Percentiles rank a stretch among this genome's conserved stretches.
Conservation (phyloP, 2,329 filamentous ascomycete species). For the Verticillium isaacii region DNA sequence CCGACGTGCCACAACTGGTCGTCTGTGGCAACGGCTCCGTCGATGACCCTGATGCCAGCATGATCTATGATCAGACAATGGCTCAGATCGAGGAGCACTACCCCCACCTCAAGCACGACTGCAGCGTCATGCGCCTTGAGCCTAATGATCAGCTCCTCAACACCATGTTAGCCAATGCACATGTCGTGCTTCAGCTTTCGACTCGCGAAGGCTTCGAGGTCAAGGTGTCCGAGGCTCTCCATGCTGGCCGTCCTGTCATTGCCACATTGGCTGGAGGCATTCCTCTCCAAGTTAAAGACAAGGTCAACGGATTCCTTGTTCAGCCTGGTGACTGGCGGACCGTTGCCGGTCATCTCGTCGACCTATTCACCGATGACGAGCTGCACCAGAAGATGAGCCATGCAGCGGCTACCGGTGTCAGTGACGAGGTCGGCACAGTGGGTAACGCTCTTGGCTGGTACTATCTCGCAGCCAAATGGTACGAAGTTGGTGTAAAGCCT, state of each 20-base stretch:
- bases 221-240: constrained; percentile 78
- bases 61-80: constrained; percentile 70
- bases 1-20: constrained; percentile 64
- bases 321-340: constrained; percentile 64
- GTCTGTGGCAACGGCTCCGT: constrained; percentile 76
- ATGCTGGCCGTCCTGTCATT: constrained; percentile 75
- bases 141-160: constrained; percentile 80
- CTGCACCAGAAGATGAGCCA: constrained; percentile 63
- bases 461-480: constrained; percentile 67
- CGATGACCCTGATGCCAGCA: constrained; percentile 71
- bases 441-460: constrained; percentile 74
- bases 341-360: constrained; percentile 62
- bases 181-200: constrained; percentile 72
- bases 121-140: constrained; percentile 72
- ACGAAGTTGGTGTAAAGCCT: constrained; percentile 43
- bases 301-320: constrained; percentile 70
- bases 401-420: constrained; percentile 62
- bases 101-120: constrained; percentile 55
- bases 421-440: constrained; percentile 77
- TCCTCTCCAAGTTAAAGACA: constrained; percentile 69
- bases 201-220: constrained; percentile 82
- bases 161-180: constrained; percentile 65
- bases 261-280: constrained; percentile 75
- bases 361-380: constrained; percentile 60
- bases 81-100: constrained; percentile 60